Conservation (phyloP, 2,329 filamentous ascomycete genomes). For the Dothideomycetes sp. region DNA sequence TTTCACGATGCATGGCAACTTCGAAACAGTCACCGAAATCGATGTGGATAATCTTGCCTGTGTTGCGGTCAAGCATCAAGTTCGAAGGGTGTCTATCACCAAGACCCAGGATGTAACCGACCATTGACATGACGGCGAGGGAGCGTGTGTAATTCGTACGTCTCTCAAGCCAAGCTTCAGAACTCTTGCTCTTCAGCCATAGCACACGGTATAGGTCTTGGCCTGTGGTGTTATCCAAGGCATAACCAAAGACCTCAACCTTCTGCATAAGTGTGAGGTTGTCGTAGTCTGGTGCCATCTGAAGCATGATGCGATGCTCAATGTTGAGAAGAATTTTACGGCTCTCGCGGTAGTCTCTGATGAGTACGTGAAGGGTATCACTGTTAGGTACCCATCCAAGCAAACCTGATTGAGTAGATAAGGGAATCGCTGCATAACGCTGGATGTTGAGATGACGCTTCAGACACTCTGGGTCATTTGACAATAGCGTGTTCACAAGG, state of each 20-base stretch:
- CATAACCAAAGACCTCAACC: slow-evolving; percentile 98
- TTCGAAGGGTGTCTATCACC: slow-evolving; percentile 97
- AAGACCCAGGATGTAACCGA: slow-evolving; percentile 96
- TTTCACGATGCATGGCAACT: slow-evolving; percentile 98
- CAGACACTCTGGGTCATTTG: slow-evolving; percentile 90
- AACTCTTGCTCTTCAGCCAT: slow-evolving; percentile 98
- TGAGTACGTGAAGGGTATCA: slow-evolving; percentile 92
- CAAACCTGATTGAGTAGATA: slow-evolving; percentile 92
- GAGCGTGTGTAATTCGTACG: slow-evolving; percentile 98
- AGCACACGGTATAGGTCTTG: slow-evolving; percentile 96
- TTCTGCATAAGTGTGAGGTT: slow-evolving; percentile 99
- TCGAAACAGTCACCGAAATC: slow-evolving; percentile 99
- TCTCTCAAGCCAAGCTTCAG: slow-evolving; percentile 92
- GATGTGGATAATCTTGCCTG: slow-evolving; percentile 95
- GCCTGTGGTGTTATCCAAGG: slow-evolving; percentile 96
- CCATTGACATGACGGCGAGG: slow-evolving; percentile 99
- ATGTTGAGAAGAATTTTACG: slow-evolving; percentile 98
- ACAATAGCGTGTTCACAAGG: slow-evolving; percentile 87
- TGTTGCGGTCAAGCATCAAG: slow-evolving; percentile 90
- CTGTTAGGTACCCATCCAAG: slow-evolving; percentile 96
- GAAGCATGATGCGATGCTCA: slow-evolving; percentile 98
- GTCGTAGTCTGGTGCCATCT: slow-evolving; percentile 99
- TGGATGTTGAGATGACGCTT: slow-evolving; percentile 97
- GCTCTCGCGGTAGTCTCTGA: slow-evolving; percentile 93
- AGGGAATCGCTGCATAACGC: slow-evolving; percentile 87